Conservation (phyloP, 2,329 filamentous ascomycete species). For the Albophoma yamanashiensis region DNA sequence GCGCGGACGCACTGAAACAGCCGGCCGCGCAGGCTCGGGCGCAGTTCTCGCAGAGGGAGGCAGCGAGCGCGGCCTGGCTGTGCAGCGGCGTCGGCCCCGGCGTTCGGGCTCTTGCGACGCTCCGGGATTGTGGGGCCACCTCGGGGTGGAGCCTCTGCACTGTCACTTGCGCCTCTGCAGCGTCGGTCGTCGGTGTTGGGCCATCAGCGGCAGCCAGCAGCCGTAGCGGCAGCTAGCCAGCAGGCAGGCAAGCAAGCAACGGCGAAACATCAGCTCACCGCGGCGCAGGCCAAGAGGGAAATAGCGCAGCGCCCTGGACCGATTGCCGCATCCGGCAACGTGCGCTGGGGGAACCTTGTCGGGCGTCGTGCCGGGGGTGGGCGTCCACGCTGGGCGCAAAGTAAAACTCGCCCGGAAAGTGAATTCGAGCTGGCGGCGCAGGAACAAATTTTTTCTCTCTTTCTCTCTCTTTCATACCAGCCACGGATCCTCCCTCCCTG, state of each 20-base stretch:
- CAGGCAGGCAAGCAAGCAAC: too few relatives aligned
- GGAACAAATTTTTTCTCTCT: neutral
- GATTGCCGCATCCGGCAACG: constrained; percentile 1
- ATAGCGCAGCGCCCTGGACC: neutral
- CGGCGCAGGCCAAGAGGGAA: neutral
- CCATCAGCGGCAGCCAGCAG: neutral
- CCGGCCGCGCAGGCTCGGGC: neutral
- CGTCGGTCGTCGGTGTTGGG: neutral
- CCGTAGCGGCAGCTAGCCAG: too few relatives aligned
- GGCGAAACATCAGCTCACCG: neutral
- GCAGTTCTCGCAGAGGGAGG: neutral
- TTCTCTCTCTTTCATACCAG: neutral
- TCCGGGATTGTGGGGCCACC: constrained; percentile 9
- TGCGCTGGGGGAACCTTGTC: neutral
- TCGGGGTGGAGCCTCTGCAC: neutral
- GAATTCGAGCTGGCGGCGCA: neutral
- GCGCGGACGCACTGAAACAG: neutral
- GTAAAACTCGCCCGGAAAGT: neutral
- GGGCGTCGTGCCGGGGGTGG: neutral
- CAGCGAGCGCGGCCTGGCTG: neutral
- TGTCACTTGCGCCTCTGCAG: neutral
- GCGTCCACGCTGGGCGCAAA: neutral
- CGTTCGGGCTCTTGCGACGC: constrained; percentile 16
- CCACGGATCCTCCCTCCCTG: neutral
- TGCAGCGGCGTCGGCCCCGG: constrained; percentile 5